Base-by-base conservation (phyloP, 208 protist species). In the Naegleria fowleri region DNA sequence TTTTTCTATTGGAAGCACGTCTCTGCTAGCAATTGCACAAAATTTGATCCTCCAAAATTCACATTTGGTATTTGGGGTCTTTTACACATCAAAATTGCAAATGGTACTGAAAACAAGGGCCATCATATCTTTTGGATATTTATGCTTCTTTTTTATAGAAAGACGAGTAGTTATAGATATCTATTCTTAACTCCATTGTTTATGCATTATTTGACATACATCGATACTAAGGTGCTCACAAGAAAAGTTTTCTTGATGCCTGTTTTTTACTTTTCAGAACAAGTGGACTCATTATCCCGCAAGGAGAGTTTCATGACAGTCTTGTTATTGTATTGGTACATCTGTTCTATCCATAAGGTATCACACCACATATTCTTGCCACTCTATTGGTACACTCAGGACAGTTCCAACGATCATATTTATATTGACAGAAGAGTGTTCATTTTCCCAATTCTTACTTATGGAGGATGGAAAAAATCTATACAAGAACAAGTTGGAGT, bases 1-100 rank as follows among this genome's bases (percentile, higher is more conserved):
- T 79, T 79, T 33, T 79, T 79, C 25, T 79, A 79, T 79, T 79
- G 67, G 67, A 79, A 79, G 25, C 29, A 79, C 29, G 67, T 79
- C 7, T 79, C 67, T 79, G 7, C 1, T 2, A 79, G 36, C 7
- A 79, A 79, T 79, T 36, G 3, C 9, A 79, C 25, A 13, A 19
- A 0, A 36, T 29, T 9, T 36, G 67, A 79, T 15, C 67, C 67
- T 7, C 25, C 67, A 11, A 79, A 79, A 33, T 79, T 79, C n/a
- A 79, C 67, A 7, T 79, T 79, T 79, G 67, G 67, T 36, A 79
- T 79, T 79, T 79, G 67, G 67, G 16, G 16, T 1, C n/a, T 79
- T 6, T 79, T 79, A 79, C 67, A 79, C 29, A 36, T 79, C 16
- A 79, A 79, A 36, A 79, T 79, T 79, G 19, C 67, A 36, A n/a